These are phyloP conservation scores for Amanita pseudoporphyria DNA, from an alignment of 768 basidiomycete species.

Conservation along the genomic window DNA sequence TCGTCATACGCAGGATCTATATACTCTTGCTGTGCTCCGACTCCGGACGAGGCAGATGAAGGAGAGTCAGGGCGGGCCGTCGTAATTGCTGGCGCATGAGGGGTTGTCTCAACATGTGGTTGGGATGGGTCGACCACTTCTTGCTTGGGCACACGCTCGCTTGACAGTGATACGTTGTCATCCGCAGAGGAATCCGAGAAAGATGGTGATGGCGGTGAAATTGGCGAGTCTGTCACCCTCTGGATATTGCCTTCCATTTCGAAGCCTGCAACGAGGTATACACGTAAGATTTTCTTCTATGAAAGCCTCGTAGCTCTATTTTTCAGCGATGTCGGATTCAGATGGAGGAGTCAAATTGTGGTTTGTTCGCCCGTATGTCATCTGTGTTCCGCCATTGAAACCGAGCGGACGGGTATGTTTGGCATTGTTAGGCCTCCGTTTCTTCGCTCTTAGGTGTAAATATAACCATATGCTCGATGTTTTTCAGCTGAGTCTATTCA, in stretches of 20 bases:
- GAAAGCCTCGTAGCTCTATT: background rate
- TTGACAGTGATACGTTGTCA: slow-evolving; percentile 14
- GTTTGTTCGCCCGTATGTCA: background rate
- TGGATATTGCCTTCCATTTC: slow-evolving; percentile 4
- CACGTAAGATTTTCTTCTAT: background rate
- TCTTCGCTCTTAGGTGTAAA: background rate
- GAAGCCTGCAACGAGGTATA: background rate
- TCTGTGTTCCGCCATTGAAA: slow-evolving; percentile 3
- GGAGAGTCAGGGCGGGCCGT: slow-evolving; percentile 14
- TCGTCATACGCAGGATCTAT: slow-evolving; percentile 20
- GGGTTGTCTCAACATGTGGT: background rate
- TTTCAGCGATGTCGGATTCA: background rate
- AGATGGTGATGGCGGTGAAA: slow-evolving; percentile 15
- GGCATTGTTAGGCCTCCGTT: background rate
- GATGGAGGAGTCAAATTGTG: background rate
- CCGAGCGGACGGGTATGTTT: slow-evolving; percentile 1
- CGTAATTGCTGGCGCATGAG: slow-evolving; percentile 3
- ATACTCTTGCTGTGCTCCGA: slow-evolving; percentile 9
- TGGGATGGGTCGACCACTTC: background rate
- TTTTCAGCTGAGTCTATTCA: background rate
- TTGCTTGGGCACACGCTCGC: slow-evolving; percentile 3
- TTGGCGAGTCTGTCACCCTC: slow-evolving; percentile 5
- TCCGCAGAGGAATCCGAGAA: slow-evolving; percentile 24
- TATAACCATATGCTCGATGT: background rate
- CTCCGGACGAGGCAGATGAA: slow-evolving; percentile 32